A percentile compares a stretch with the other conserved stretches of the same genome.
Conservation (phyloP, 1,284 basidiomycete species). For the Rhodotorula sp. region DNA sequence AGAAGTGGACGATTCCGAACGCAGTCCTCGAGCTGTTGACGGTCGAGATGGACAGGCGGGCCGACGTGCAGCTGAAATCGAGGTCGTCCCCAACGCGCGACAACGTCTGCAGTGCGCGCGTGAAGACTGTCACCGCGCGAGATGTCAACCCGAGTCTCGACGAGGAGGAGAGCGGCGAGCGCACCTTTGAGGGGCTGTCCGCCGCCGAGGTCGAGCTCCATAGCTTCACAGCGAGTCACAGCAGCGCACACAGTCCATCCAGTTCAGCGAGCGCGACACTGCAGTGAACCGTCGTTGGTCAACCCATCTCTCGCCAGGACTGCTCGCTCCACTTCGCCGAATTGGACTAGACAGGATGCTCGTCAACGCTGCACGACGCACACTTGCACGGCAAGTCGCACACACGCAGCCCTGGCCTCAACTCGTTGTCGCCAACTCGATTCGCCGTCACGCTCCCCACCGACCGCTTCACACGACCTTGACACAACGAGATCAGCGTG, state of each 20-base stretch:
- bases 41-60: slow-evolving; percentile 40
- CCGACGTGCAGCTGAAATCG: slow-evolving; percentile 20
- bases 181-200: slow-evolving; percentile 10
- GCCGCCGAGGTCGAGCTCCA: slow-evolving; percentile 19
- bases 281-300: too few relatives aligned
- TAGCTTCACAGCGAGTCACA: neutral
- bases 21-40: slow-evolving; percentile 41
- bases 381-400: too few relatives aligned
- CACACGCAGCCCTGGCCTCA: neutral
- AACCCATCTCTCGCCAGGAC: too few relatives aligned
- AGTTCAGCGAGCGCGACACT: too few relatives aligned
- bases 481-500: neutral
- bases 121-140: slow-evolving; percentile 34
- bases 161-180: neutral
- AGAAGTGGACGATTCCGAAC: slow-evolving; percentile 40
- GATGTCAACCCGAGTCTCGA: neutral
- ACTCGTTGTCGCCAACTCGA: neutral
- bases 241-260: neutral
- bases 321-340: neutral
- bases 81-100: slow-evolving; percentile 40
- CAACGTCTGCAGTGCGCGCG: slow-evolving; percentile 34
- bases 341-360: neutral
- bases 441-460: neutral
- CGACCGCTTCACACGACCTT: too few relatives aligned
- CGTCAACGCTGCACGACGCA: neutral